Evolutionary conservation across 2,329 filamentous ascomycete species (phyloP).

Genomic region (Epichloe festucae): DNA sequence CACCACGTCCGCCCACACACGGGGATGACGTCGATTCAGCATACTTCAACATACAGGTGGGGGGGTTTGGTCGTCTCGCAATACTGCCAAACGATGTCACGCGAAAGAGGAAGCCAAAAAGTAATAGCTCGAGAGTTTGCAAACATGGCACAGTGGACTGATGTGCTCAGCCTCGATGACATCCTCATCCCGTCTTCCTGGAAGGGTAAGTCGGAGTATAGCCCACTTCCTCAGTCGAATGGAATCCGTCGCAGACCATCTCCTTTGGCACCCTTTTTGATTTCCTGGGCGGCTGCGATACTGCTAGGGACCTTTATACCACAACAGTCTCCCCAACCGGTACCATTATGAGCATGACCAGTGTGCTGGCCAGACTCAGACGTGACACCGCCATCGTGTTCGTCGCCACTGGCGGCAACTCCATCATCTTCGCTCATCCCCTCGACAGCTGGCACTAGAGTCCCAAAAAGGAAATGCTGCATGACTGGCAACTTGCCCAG

Average conservation of each 20-base stretch:
- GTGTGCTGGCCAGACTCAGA: constrained; percentile 40
- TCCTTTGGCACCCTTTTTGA: constrained; percentile 56
- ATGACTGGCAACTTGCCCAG: constrained; percentile 89
- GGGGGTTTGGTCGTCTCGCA: not conserved
- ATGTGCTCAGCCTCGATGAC: not conserved
- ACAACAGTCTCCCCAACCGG: constrained; percentile 88
- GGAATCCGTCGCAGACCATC: constrained; percentile 60
- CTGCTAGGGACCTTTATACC: constrained; percentile 95
- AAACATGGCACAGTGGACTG: not conserved
- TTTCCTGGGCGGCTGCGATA: constrained; percentile 79
- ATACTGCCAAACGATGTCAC: no score
- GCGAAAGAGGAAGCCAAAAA: no score
- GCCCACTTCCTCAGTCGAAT: constrained; percentile 49
- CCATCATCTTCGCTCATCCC: constrained; percentile 63
- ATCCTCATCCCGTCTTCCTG: not conserved
- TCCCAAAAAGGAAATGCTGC: constrained; percentile 98
- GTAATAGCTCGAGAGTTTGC: not conserved
- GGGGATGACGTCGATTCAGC: no score
- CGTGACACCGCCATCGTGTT: constrained; percentile 32
- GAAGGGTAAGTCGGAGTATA: no score
- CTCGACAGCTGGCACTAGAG: constrained; percentile 63
- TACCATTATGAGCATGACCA: constrained; percentile 49
- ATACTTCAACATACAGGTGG: not conserved
- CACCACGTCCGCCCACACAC: not conserved
- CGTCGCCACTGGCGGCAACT: constrained; percentile 32